phyloP scores from a whole-genome alignment of 352 stramenopile species.

The Globisporangium splendens region DNA sequence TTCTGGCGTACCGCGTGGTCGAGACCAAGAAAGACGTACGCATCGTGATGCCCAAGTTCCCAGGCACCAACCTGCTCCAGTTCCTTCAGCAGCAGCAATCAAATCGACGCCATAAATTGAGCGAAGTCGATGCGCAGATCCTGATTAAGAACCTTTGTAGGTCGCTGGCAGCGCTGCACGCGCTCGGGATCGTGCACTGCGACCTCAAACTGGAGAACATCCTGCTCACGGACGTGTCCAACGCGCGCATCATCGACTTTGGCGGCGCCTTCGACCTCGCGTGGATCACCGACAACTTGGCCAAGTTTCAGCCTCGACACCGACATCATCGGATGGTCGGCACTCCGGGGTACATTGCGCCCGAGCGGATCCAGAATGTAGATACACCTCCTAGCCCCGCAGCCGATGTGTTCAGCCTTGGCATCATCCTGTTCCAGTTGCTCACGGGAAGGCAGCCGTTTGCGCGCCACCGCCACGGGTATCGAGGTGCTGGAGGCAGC shows the following conservation, averaged over 20 bases:
- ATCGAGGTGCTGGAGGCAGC: no score
- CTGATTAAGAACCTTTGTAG: constrained; percentile 39
- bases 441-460: constrained; percentile 59
- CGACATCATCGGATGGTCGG: constrained; percentile 37
- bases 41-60: constrained; percentile 55
- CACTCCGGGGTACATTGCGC: constrained; percentile 61
- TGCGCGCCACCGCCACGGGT: constrained; percentile 2
- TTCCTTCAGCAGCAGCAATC: constrained; percentile 23
- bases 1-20: constrained; percentile 46
- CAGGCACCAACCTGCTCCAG: constrained; percentile 39
- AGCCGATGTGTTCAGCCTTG: constrained; percentile 55
- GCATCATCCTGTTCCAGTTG: constrained; percentile 61
- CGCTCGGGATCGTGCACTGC: constrained; percentile 92
- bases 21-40: constrained; percentile 40
- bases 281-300: no score
- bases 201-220: constrained; percentile 99
- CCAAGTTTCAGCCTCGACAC: no score
- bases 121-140: constrained; percentile 44
- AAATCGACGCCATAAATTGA: constrained; percentile 14
- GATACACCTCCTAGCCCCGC: constrained; percentile 32
- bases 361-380: constrained; percentile 39
- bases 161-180: constrained; percentile 91
- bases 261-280: constrained; percentile 39
- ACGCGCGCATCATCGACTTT: constrained; percentile 60
- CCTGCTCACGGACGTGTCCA: constrained; percentile 38